Conservation (phyloP, 1,284 basidiomycete species). For the Puccinia triticina region DNA sequence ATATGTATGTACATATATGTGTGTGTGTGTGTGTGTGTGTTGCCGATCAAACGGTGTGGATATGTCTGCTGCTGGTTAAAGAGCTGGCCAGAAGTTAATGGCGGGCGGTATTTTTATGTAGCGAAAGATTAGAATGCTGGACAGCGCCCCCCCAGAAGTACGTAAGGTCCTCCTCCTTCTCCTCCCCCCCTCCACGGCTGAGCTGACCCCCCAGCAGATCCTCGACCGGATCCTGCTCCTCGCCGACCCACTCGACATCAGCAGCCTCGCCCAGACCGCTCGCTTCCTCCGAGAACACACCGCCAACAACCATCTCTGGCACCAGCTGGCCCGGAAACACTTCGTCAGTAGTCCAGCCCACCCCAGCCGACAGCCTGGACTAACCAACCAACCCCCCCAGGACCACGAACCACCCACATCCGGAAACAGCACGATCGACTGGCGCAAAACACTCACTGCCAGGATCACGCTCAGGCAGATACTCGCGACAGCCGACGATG, state of each 20-base stretch:
- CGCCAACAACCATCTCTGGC: conserved; percentile 25
- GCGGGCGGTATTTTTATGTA: no score
- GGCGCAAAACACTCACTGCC: background rate
- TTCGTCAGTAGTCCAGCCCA: conserved; percentile 42
- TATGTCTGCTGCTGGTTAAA: no score
- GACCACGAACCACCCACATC: background rate
- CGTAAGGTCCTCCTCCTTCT: no score
- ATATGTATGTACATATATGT: no score
- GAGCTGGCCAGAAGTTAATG: no score
- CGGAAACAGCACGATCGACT: conserved; percentile 14
- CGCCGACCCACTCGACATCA: background rate
- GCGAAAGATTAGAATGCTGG: no score
- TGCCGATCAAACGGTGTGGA: no score
- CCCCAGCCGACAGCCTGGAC: no score
- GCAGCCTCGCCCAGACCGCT: background rate
- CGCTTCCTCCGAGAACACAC: background rate
- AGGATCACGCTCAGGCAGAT: conserved; percentile 30
- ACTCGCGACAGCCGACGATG: background rate
- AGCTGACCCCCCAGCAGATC: background rate
- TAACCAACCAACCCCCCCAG: background rate
- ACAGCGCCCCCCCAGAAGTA: no score
- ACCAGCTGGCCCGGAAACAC: conserved; percentile 5
- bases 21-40: no score
- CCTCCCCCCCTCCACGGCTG: background rate
- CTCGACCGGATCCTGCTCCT: background rate